Base-by-base conservation (phyloP, 2,329 filamentous ascomycete genomes). In the Phialophora expanda region DNA sequence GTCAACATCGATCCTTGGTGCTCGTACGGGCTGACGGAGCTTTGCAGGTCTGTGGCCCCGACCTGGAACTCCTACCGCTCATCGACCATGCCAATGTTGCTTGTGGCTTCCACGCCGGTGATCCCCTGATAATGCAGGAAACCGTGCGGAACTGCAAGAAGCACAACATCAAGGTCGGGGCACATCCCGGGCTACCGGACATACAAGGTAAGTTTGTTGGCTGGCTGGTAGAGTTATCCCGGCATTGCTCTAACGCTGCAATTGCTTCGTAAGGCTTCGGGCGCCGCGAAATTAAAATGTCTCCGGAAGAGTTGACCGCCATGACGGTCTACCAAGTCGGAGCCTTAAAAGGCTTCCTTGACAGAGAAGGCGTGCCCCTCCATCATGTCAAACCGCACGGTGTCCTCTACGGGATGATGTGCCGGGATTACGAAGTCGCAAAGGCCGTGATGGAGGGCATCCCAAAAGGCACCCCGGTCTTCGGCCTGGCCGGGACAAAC, bases 361-460 rank as follows among this genome's bases (percentile, higher is more conserved):
- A 85, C 38, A 81, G 81, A 0, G 87, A 88, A 70, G 81, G 79
- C 14, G 75, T 88, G 6, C 76, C 79, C 14, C 75, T 90, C 28
- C 81, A 87, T 69, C 87, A 89, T 69, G 83, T 89, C 48, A 89
- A 88, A 73, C 85, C 86, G 2, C 86, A 89, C 63, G 86, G 86
- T 4, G 81, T 85, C 24, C 78, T 89, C 1, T 88, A 87, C 72
- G 83, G 83, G 4, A 85, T 85, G 82, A 84, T 83, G 78, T 82
- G 80, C 67, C 74, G 83, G 66, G 81, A 86, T 68, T 78, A 78
- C 59, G 82, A 84, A 12, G 77, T 82, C 2, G 84, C 84, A 38
- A 77, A 78, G 53, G 85, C 84, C 0, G 84, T 86, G 1, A 84
- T 85, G 73, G 74, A 75, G n/a, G 84, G 80, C 3, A 80, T 86